Percentiles rank a stretch among this genome's conserved stretches.
These are phyloP conservation scores for Kluyveromyces nonfermentans DNA, from an alignment of 805 yeast species.

Conservation along the genomic window DNA sequence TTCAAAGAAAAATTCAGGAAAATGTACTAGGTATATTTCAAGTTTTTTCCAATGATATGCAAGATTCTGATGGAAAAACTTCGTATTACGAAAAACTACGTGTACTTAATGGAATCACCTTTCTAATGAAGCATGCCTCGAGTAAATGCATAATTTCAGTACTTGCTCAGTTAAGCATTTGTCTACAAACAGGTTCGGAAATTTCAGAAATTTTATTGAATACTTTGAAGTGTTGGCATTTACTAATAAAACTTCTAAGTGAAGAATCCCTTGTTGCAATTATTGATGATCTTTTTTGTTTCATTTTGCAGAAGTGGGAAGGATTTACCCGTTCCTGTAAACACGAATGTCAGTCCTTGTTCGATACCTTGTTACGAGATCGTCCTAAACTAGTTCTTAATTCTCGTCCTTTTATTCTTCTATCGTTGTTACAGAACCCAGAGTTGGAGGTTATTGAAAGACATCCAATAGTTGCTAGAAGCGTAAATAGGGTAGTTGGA, in stretches of 20 bases:
- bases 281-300: slow-evolving; percentile 64
- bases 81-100: slow-evolving; percentile 64
- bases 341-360: slow-evolving; percentile 41
- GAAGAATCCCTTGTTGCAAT: slow-evolving; percentile 52
- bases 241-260: slow-evolving; percentile 47
- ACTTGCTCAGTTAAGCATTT: slow-evolving; percentile 76
- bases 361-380: slow-evolving; percentile 28
- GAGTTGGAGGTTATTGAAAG: slow-evolving; percentile 42
- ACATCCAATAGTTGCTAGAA: slow-evolving; percentile 41
- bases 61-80: slow-evolving; percentile 60
- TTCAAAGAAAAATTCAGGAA: slow-evolving; percentile 40
- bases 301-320: slow-evolving; percentile 60
- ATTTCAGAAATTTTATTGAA: slow-evolving; percentile 47
- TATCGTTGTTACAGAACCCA: slow-evolving; percentile 58
- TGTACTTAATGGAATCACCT: slow-evolving; percentile 65
- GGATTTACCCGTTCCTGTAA: slow-evolving; percentile 42
- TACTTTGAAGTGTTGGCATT: slow-evolving; percentile 61
- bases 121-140: slow-evolving; percentile 44
- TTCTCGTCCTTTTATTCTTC: slow-evolving; percentile 40
- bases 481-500: slow-evolving; percentile 26
- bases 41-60: slow-evolving; percentile 67
- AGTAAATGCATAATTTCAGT: slow-evolving; percentile 53
- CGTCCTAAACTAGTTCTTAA: slow-evolving; percentile 12
- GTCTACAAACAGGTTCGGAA: slow-evolving; percentile 72
- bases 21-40: slow-evolving; percentile 69